These are phyloP conservation scores for Cladosporium sp. DNA, from an alignment of 2,329 filamentous ascomycete species.

Conservation along the genomic window DNA sequence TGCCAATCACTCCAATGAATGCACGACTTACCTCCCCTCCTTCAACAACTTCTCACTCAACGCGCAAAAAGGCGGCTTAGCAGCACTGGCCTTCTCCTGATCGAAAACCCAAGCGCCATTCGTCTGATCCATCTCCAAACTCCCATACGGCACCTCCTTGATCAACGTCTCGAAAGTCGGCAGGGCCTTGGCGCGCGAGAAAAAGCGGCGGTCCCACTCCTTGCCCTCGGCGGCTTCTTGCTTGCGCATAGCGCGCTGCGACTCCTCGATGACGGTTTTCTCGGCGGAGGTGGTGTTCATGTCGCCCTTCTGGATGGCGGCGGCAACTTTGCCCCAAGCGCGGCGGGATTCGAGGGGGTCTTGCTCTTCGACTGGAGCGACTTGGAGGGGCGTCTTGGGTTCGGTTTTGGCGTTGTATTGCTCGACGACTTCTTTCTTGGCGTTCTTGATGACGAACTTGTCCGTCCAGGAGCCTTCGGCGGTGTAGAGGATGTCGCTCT, in stretches of 20 bases:
- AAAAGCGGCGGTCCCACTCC: conserved; percentile 81
- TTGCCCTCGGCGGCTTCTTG: conserved; percentile 69
- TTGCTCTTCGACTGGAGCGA: conserved; percentile 72
- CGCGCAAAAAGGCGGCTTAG: conserved; percentile 26
- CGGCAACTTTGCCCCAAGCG: conserved; percentile 82
- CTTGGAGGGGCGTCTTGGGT: conserved; percentile 59
- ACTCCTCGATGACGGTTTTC: conserved; percentile 86
- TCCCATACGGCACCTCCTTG: conserved; percentile 37
- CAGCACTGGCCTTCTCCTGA: conserved; percentile 42
- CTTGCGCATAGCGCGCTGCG: conserved; percentile 71
- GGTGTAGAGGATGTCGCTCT: conserved; percentile 65
- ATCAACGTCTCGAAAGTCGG: conserved; percentile 47
- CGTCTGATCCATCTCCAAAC: conserved; percentile 59
- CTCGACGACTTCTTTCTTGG: conserved; percentile 43
- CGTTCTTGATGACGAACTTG: conserved; percentile 70
- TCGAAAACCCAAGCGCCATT: conserved; percentile 68
- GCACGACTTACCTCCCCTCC: conserved; percentile 13
- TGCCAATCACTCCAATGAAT: too few relatives aligned
- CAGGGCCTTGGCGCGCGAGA: conserved; percentile 45
- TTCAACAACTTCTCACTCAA: conserved; percentile 22
- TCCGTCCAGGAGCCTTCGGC: conserved; percentile 88
- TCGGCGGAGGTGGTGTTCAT: conserved; percentile 74
- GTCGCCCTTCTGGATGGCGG: conserved; percentile 73
- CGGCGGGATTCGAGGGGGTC: conserved; percentile 81
- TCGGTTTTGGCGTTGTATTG: conserved; percentile 44